Evolutionary conservation across 1,284 basidiomycete genomes (phyloP).

Genomic region (Trametes polyzona): DNA sequence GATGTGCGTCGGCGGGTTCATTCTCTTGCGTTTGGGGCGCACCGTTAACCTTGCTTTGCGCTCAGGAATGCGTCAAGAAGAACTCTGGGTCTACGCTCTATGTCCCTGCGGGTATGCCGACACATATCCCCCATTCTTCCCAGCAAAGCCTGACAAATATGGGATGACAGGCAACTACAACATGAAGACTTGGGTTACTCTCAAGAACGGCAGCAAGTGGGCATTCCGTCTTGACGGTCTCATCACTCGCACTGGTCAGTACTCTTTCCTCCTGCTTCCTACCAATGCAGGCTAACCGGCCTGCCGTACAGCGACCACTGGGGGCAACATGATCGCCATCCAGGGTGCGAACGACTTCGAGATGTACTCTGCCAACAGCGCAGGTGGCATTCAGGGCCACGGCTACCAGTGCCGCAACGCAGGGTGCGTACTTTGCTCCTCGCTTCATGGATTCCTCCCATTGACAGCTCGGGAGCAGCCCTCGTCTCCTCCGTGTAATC

Average conservation of each 20-base stretch:
- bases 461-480: constrained; percentile 15
- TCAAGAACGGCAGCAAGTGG: constrained; percentile 37
- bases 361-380: constrained; percentile 40
- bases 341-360: constrained; percentile 42
- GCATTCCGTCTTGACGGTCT: constrained; percentile 40
- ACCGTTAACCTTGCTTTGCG: background rate
- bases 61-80: constrained; percentile 34
- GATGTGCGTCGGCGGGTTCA: constrained; percentile 11
- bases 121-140: background rate
- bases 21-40: no score
- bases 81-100: constrained; percentile 36
- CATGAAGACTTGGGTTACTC: constrained; percentile 38
- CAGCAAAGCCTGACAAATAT: background rate
- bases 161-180: constrained; percentile 31
- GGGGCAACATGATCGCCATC: constrained; percentile 39
- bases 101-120: constrained; percentile 31
- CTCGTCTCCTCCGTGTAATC: constrained; percentile 41
- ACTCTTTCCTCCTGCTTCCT: no score
- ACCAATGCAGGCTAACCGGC: background rate
- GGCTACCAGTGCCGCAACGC: constrained; percentile 40
- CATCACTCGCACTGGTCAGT: constrained; percentile 34
- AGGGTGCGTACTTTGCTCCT: constrained; percentile 25
- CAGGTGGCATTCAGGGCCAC: constrained; percentile 40
- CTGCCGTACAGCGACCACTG: constrained; percentile 31
- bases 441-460: no score